A percentile compares a stretch with the other conserved stretches of the same genome.
These are phyloP conservation scores for Akanthomyces uredinophilus DNA, from an alignment of 2,329 filamentous ascomycete species.

Conservation along the genomic window DNA sequence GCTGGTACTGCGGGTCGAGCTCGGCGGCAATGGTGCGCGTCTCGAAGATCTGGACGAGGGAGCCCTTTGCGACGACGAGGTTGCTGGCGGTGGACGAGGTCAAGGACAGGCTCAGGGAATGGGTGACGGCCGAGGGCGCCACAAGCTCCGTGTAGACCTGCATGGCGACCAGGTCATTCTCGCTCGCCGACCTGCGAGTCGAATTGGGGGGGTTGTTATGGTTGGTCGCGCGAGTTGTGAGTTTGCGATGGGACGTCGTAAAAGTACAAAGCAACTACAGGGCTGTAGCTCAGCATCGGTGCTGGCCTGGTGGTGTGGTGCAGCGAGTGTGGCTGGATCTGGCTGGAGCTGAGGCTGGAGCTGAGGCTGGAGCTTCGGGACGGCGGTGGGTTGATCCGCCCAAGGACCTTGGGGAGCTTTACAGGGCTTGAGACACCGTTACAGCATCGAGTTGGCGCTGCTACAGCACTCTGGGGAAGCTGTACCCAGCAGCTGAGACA, in stretches of 20 bases:
- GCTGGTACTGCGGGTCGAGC: constrained; percentile 42
- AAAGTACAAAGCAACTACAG: neutral
- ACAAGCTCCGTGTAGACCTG: constrained; percentile 97
- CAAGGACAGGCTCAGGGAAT: constrained; percentile 77
- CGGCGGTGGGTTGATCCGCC: constrained; percentile 11
- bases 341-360: neutral
- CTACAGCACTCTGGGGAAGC: neutral
- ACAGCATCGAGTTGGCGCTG: too few relatives aligned
- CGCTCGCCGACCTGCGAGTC: constrained; percentile 19
- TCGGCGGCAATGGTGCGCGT: constrained; percentile 63
- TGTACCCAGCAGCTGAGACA: neutral
- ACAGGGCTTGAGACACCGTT: neutral
- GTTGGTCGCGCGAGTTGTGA: neutral
- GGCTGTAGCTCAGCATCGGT: neutral
- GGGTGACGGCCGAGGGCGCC: constrained; percentile 88
- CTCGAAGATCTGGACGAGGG: constrained; percentile 85
- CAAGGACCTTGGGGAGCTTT: neutral
- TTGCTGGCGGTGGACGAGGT: constrained; percentile 71
- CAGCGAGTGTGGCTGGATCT: neutral
- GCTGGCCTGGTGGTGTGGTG: too few relatives aligned
- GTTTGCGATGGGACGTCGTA: constrained; percentile 3
- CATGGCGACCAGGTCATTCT: constrained; percentile 53
- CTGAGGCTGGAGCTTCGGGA: constrained; percentile 5
- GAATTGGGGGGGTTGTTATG: constrained; percentile 16
- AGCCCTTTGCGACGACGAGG: constrained; percentile 86